Evolutionary conservation across 164 flowering plant genomes (phyloP).

Genomic region (Litsea cubeba): DNA sequence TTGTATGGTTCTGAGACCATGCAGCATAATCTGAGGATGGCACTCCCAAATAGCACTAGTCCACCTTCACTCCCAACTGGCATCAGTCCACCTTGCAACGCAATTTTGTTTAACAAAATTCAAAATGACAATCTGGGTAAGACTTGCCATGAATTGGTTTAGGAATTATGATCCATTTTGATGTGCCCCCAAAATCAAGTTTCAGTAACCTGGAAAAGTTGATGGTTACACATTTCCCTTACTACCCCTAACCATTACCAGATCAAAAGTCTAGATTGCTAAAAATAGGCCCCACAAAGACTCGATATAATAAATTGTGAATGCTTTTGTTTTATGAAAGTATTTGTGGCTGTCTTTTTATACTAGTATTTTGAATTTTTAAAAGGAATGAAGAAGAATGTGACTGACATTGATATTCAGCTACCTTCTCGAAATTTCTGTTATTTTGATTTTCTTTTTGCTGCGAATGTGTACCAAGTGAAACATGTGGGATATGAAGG

Average conservation of each 20-base stretch:
- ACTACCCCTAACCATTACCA: no score
- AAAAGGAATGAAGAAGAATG: no score
- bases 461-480: background rate
- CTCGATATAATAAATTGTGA: no score
- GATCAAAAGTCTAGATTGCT: no score
- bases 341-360: no score
- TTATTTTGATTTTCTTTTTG: background rate
- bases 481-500: background rate
- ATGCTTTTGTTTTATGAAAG: no score
- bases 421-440: background rate
- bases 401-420: background rate
- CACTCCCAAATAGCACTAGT: conserved; percentile 18
- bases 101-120: conserved; percentile 14
- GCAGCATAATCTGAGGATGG: conserved; percentile 27
- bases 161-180: background rate
- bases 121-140: conserved; percentile 27
- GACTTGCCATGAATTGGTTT: conserved; percentile 3
- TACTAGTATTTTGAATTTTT: no score
- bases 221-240: background rate
- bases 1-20: conserved; percentile 30
- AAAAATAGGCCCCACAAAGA: no score
- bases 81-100: conserved; percentile 12
- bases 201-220: no score
- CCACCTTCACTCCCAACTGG: conserved; percentile 6
- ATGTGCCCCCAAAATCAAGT: background rate